These are phyloP conservation scores for Scheffersomyces stambukii DNA, from an alignment of 1,139 yeast species.

Conservation along the genomic window DNA sequence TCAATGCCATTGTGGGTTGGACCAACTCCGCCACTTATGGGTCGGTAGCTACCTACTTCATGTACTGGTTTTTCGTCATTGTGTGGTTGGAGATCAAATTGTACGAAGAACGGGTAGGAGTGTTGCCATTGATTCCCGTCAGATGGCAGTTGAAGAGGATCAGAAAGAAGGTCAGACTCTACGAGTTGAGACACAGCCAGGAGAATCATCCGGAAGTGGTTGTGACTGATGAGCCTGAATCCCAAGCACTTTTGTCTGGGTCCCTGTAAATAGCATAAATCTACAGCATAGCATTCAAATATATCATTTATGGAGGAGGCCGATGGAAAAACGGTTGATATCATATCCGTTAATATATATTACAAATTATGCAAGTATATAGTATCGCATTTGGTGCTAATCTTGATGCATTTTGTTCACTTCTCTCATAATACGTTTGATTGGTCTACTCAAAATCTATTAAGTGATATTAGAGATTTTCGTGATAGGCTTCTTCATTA, in stretches of 20 bases:
- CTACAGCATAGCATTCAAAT: too few species aligned
- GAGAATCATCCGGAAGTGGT: slow-evolving; percentile 4
- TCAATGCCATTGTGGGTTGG: slow-evolving; percentile 94
- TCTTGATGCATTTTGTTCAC: too few species aligned
- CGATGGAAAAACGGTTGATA: too few species aligned
- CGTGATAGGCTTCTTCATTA: neutral
- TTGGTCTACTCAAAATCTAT: too few species aligned
- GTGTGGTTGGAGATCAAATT: slow-evolving; percentile 45
- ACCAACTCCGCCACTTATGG: slow-evolving; percentile 93
- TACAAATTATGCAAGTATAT: too few species aligned
- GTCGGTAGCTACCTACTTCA: slow-evolving; percentile 71
- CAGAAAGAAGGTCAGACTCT: slow-evolving; percentile 40
- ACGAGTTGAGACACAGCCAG: slow-evolving; percentile 13
- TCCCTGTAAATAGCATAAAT: too few species aligned
- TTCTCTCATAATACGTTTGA: too few species aligned
- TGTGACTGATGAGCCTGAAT: slow-evolving; percentile 6
- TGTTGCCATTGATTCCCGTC: slow-evolving; percentile 56
- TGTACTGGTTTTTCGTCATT: slow-evolving; percentile 71
- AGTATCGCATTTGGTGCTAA: too few species aligned
- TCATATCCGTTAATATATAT: too few species aligned
- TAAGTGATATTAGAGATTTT: neutral
- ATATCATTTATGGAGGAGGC: too few species aligned
- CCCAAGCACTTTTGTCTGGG: slow-evolving; percentile 10
- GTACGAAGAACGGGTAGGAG: slow-evolving; percentile 61
- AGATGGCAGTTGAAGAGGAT: slow-evolving; percentile 57